Conservation (phyloP, 768 basidiomycete genomes). For the Crepidotus variabilis region DNA sequence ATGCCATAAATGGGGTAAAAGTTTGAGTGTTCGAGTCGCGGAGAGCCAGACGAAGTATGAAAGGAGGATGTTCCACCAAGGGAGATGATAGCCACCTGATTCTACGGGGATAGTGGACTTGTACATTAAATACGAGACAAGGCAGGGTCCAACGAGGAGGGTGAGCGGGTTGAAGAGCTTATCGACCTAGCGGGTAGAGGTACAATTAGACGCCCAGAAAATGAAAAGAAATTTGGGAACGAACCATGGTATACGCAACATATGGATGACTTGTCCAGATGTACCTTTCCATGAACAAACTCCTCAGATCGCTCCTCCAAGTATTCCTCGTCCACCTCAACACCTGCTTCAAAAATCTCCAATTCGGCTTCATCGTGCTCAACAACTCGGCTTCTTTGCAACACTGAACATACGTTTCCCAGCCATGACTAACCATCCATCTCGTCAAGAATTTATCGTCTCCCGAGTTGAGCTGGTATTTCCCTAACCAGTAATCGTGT, state of each 20-base stretch:
- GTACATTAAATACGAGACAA: constrained; percentile 74
- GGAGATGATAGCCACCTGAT: constrained; percentile 75
- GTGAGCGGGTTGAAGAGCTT: constrained; percentile 87
- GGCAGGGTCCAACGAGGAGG: constrained; percentile 75
- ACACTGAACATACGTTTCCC: constrained; percentile 91
- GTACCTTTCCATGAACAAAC: constrained; percentile 83
- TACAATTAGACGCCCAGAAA: too few relatives aligned
- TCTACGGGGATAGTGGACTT: constrained; percentile 69
- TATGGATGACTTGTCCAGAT: constrained; percentile 90
- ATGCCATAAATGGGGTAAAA: constrained; percentile 79
- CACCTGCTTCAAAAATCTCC: constrained; percentile 93
- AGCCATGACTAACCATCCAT: constrained; percentile 96
- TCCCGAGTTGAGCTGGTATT: constrained; percentile 92
- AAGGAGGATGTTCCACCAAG: constrained; percentile 75
- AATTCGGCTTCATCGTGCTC: constrained; percentile 95
- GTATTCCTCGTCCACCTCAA: constrained; percentile 93
- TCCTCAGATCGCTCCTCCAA: constrained; percentile 86
- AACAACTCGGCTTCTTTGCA: constrained; percentile 83
- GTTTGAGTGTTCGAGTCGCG: constrained; percentile 74
- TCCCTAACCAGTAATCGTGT: constrained; percentile 90
- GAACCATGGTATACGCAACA: constrained; percentile 90
- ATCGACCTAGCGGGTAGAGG: too few relatives aligned
- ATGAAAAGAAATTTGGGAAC: too few relatives aligned
- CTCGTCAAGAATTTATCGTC: constrained; percentile 94
- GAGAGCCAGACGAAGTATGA: constrained; percentile 70